Evolutionary conservation across 148 eudicot genomes (phyloP), one percentile per base, ranked within the genome.

Genomic region (Amaranthus hypochondriacus): DNA sequence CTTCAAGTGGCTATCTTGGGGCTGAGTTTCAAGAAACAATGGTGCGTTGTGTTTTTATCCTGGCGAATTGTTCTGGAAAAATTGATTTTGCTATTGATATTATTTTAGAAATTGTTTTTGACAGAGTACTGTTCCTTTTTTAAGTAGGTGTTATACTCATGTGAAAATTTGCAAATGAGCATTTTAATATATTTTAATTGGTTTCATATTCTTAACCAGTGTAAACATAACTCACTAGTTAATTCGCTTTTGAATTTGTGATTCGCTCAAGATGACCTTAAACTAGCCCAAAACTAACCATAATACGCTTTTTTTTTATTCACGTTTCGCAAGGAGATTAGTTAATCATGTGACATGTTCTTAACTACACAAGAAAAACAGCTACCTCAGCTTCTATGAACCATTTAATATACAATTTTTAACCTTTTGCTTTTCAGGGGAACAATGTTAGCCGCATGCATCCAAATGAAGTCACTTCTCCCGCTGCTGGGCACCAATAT

Each of bases 21-120:
- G 91, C 89, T 75, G 99, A 91, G 84, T 92, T 95, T 75, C 93
- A 88, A 79, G 97, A 95, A 75, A 78, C 87, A 15, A 79, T 92
- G 99, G 99, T 95, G 71, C 48, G 85, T 71, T 3, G 5, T 14
- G 39, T 28, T 28, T 73, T 43, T 48, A 59, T 61, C 8, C 52
- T 54, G 48, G 9, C 18, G 52, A 57, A 7, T 28, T 28, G 39
- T 28, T 28, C 39, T 28, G 39, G 39, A 28, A 28, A 28, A 28
- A 28, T 28, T 65, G 5, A 48, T 42, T 12, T 42, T 10, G 4
- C n/a, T 6, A 28, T 2, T 28, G 39, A 28, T 28, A 28, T 28
- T 28, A 28, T 28, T 28, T 28, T 28, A 28, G 39, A 28, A 28
- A 28, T 28, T 28, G 39, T 28, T 28, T 28, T 28, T 28, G 39